Percentiles rank a stretch among this genome's conserved stretches.
Evolutionary conservation across 345 rosid genomes (phyloP).

Genomic region (Sonneratia caseolaris): DNA sequence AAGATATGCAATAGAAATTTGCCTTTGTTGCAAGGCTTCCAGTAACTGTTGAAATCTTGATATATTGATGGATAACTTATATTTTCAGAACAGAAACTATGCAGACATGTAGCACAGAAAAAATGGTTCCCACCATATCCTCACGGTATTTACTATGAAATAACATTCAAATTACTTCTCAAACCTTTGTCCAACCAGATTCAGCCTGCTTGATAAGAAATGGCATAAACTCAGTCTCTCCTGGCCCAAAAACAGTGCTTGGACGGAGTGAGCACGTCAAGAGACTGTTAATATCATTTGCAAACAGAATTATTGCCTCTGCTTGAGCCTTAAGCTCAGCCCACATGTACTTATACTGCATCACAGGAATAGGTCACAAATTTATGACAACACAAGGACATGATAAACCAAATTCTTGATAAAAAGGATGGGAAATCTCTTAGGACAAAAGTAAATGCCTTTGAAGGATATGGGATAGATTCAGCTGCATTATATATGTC

Average conservation of each 20-base stretch:
- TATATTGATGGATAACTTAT: background rate
- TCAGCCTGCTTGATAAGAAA: constrained; percentile 51
- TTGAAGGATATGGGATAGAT: constrained; percentile 49
- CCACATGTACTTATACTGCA: constrained; percentile 56
- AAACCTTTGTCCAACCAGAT: constrained; percentile 75
- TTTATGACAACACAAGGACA: constrained; percentile 4
- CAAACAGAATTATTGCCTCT: constrained; percentile 59
- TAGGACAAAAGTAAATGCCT: constrained; percentile 29
- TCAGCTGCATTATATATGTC: constrained; percentile 59
- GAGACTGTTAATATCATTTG: constrained; percentile 68
- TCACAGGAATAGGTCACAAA: constrained; percentile 10
- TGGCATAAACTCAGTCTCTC: constrained; percentile 53
- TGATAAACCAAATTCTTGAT: background rate
- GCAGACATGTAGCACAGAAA: background rate
- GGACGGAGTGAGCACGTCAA: constrained; percentile 90
- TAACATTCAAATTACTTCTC: background rate
- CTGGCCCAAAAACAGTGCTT: constrained; percentile 85
- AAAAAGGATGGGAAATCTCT: constrained; percentile 8
- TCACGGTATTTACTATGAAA: background rate
- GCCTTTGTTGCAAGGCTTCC: background rate
- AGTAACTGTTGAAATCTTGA: background rate
- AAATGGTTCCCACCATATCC: background rate
- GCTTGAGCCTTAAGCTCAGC: constrained; percentile 93
- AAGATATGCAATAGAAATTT: background rate
- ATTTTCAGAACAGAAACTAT: background rate